Evolutionary conservation across 1,284 basidiomycete genomes (phyloP), one percentile per base, ranked within the genome.

Genomic region (Leccinum proliferum): DNA sequence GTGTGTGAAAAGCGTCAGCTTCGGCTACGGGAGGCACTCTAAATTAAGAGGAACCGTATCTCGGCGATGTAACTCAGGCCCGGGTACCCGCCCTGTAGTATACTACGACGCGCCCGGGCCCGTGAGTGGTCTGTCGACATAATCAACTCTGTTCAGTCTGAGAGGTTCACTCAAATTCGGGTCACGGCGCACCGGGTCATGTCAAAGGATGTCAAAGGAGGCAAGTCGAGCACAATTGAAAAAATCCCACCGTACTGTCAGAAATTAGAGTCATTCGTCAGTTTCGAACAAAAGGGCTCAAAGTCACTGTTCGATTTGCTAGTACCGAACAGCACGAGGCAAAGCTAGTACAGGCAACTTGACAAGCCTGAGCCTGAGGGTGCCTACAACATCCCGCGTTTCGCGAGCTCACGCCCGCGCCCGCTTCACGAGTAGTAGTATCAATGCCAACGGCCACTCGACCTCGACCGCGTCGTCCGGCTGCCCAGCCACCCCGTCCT

Each of bases 371-470:
- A 35, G 14, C 39, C 14, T 39, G 14, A 39, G 14, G 39, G 29
- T 39, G 39, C 48, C 43, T n/a, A 50, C 43, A 3, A 39, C 4
- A 14, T 39, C 39, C 5, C 43, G 18, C 18, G 18, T 21, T 48
- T 9, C 5, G 37, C 4, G n/a, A 4, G 35, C 55, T 48, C 34
- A 71, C 1, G 67, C 63, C 65, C 69, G 78, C 69, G 67, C 63
- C 65, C 69, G 78, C 69, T 76, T 79, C n/a, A 78, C 85, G 64
- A 91, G 76, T 21, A 21, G 21, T 21, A 21, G 21, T 39, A 92
- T 74, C 64, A 92, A 63, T 15, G 89, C 87, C 63, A 92, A 68
- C 8, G 91, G 89, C 90, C 89, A 93, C 66, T 89, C 90, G 3
- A 92, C 79, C 37, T 82, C 80, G 7, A 93, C 73, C 56, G 75